Percentiles rank a stretch among this genome's conserved stretches.
Conservation (phyloP, 164 flowering plant species). For the Aristolochia fimbriata region DNA sequence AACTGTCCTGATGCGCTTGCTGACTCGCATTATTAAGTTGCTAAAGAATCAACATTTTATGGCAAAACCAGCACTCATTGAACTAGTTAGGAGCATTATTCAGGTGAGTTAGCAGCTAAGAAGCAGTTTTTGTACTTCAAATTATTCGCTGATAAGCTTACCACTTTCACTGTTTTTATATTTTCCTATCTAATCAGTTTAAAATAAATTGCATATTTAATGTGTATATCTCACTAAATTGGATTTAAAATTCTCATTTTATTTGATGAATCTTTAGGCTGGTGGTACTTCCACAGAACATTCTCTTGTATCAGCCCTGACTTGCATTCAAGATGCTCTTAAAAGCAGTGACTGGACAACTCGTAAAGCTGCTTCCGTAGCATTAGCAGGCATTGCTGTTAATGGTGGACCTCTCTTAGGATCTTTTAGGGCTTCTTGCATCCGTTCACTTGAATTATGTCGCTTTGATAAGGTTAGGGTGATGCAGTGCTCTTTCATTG, state of each 20-base stretch:
- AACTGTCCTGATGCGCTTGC: constrained; percentile 49
- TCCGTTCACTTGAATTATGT: constrained; percentile 65
- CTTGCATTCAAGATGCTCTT: constrained; percentile 70
- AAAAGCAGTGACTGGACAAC: constrained; percentile 83
- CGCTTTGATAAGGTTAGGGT: constrained; percentile 85
- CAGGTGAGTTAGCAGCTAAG: constrained; percentile 30
- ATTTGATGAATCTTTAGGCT: constrained; percentile 34
- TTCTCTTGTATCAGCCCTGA: constrained; percentile 46
- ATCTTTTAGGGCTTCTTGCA: constrained; percentile 49
- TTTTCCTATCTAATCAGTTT: background rate
- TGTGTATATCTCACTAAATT: background rate
- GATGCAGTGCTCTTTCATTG: background rate
- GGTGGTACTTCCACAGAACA: constrained; percentile 65
- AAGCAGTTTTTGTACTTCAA: background rate
- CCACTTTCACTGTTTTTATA: background rate
- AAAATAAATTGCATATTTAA: background rate
- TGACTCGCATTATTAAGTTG: constrained; percentile 54
- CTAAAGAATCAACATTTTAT: constrained; percentile 75
- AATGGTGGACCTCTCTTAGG: constrained; percentile 34
- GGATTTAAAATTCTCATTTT: background rate
- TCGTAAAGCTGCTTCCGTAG: constrained; percentile 81
- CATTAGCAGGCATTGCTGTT: constrained; percentile 58
- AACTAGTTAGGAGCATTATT: constrained; percentile 66
- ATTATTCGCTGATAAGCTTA: background rate
- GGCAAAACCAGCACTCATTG: constrained; percentile 83